A percentile compares a stretch with the other conserved stretches of the same genome.
Conservation (phyloP, 192 early-diverging fungal species). For the Thamnidium elegans region DNA sequence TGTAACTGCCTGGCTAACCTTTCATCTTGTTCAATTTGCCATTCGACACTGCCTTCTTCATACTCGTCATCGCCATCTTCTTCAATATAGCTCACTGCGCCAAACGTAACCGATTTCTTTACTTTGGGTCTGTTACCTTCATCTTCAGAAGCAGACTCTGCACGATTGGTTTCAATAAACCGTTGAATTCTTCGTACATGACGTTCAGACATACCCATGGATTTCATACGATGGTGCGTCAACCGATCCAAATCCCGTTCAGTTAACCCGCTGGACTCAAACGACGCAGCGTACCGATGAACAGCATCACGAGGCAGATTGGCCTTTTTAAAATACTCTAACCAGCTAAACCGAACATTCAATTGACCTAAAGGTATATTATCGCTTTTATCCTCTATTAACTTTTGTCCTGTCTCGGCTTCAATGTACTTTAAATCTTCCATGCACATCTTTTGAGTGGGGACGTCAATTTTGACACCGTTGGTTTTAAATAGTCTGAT, state of each 20-base stretch:
- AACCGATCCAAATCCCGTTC: conserved; percentile 71
- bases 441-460: conserved; percentile 78
- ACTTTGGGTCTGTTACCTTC: conserved; percentile 34
- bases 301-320: conserved; percentile 69
- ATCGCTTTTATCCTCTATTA: conserved; percentile 26
- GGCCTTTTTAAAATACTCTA: conserved; percentile 83
- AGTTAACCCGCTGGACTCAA: conserved; percentile 81
- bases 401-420: conserved; percentile 28
- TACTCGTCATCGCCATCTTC: conserved; percentile 33
- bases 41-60: conserved; percentile 17
- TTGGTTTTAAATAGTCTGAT: conserved; percentile 94
- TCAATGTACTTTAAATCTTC: conserved; percentile 55
- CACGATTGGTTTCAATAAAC: conserved; percentile 49
- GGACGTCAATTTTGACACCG: conserved; percentile 90
- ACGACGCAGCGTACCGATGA: conserved; percentile 74
- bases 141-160: conserved; percentile 46
- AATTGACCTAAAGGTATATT: conserved; percentile 33
- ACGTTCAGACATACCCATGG: conserved; percentile 78
- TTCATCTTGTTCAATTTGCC: conserved; percentile 79
- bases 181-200: conserved; percentile 81
- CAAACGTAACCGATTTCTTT: conserved; percentile 36
- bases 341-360: conserved; percentile 60
- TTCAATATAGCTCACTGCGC: conserved; percentile 27
- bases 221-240: conserved; percentile 67
- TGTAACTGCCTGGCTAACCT: conserved; percentile 84